A percentile compares a stretch with the other conserved stretches of the same genome.
phyloP scores from a whole-genome alignment of 164 flowering plant species.

The Pachysandra terminalis region DNA sequence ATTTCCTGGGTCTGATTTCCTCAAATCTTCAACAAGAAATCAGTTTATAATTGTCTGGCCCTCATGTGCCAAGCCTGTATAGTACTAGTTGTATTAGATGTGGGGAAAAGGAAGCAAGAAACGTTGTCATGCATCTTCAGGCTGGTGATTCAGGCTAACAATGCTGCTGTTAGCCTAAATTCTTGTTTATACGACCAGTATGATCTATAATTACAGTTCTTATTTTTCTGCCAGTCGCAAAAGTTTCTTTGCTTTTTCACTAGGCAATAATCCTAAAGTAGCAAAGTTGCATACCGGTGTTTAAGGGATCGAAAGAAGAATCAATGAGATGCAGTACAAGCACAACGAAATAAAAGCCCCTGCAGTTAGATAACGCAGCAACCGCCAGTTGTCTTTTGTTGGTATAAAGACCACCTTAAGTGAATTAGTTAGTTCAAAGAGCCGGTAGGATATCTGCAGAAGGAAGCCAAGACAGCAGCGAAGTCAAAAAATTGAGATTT shows the following conservation, averaged over 20 bases:
- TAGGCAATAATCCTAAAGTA: neutral
- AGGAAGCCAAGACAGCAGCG: neutral
- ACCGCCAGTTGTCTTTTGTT: constrained; percentile 62
- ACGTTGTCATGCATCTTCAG: too few species aligned
- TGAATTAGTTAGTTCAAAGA: constrained; percentile 23
- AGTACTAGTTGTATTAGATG: too few species aligned
- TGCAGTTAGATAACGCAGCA: constrained; percentile 59
- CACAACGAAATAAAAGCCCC: constrained; percentile 50
- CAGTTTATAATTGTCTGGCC: too few species aligned
- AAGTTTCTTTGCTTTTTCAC: neutral
- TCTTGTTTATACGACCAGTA: too few species aligned
- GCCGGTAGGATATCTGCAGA: constrained; percentile 3
- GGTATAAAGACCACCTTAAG: constrained; percentile 78
- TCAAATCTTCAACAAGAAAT: too few species aligned
- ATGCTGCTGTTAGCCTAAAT: too few species aligned
- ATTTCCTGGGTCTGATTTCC: too few species aligned
- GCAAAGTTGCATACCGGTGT: constrained; percentile 30
- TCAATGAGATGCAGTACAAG: constrained; percentile 56
- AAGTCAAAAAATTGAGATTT: neutral
- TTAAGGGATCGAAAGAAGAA: constrained; percentile 70
- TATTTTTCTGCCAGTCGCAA: too few species aligned
- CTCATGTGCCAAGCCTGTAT: too few species aligned
- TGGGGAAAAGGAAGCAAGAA: too few species aligned
- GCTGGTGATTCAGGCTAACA: too few species aligned
- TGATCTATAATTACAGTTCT: too few species aligned